Conservation (phyloP, 2,329 filamentous ascomycete species). For the Aquanectria penicillioides region DNA sequence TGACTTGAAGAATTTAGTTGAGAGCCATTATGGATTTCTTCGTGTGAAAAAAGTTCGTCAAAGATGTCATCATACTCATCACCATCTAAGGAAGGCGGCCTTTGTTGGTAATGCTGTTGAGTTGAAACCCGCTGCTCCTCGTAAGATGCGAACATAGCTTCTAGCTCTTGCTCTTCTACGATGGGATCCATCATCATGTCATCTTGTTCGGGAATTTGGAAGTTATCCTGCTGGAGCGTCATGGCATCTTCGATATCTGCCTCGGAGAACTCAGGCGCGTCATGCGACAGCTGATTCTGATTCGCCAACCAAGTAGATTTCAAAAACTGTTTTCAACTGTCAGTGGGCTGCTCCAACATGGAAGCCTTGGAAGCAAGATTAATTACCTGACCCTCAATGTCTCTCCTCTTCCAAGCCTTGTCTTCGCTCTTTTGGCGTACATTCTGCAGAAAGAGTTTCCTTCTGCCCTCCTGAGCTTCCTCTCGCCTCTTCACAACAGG, state of each 20-base stretch:
- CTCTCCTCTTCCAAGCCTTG: conserved; percentile 66
- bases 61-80: conserved; percentile 74
- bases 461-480: conserved; percentile 69
- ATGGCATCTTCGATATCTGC: conserved; percentile 63
- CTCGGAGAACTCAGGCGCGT: conserved; percentile 55
- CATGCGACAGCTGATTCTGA: conserved; percentile 45
- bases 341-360: conserved; percentile 15
- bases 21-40: conserved; percentile 32
- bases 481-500: conserved; percentile 70
- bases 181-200: conserved; percentile 63
- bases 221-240: conserved; percentile 44
- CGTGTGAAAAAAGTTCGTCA: conserved; percentile 49
- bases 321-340: conserved; percentile 42
- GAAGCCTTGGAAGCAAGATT: background rate
- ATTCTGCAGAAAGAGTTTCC: conserved; percentile 75
- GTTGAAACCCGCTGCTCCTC: conserved; percentile 43
- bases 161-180: conserved; percentile 65
- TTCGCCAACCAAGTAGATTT: conserved; percentile 49
- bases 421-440: conserved; percentile 71
- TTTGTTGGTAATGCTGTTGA: conserved; percentile 36
- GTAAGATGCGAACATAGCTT: conserved; percentile 64
- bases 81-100: conserved; percentile 55
- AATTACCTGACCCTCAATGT: conserved; percentile 66
- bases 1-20: conserved; percentile 46
- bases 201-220: conserved; percentile 46